Evolutionary conservation across 805 yeast genomes (phyloP), one percentile per base, ranked within the genome.

Genomic region (Candida tammaniensis): DNA sequence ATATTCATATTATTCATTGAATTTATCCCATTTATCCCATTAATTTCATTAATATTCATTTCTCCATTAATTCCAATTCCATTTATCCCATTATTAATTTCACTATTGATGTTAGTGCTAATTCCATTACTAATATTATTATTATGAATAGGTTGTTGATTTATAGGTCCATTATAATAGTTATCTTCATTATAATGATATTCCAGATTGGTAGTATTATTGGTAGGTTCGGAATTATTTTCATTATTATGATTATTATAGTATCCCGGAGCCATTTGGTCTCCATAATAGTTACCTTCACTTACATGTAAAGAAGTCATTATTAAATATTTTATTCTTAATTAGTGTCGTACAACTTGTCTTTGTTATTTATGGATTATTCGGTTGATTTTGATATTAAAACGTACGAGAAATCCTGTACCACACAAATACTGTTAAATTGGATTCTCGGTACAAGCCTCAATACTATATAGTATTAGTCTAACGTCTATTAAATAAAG

Each of bases 231-330:
- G 7, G 21, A 16, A 21, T 20, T 30, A 30, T 20, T 30, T 2
- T 17, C 12, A 12, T 19, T 28, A 14, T 10, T 14, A 9, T n/a
- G 32, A 5, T 26, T 26, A 11, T 30, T 30, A 30, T 30, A 30
- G n/a, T 30, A 30, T 3, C 14, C 23, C 3, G 26, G 16, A 21
- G 18, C 14, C 13, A 39, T 40, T 12, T 31, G 39, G 4, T 39
- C 61, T 30, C 49, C 55, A 40, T 59, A 61, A 32, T 58, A 59
- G 17, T 39, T 35, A 21, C 42, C 34, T 16, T 57, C 61, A 27
- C 40, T 37, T 3, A 55, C 57, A 26, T 56, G 61, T 39, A 57
- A 47, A n/a, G 62, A 55, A 14, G 61, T 53, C 61, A 53, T 54
- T 7, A 23, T 39, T 29, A 10, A 7, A 7, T 7, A 7, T 7